These are phyloP conservation scores for Thalassiosira hispida DNA, from an alignment of 352 stramenopile species.

Conservation along the genomic window DNA sequence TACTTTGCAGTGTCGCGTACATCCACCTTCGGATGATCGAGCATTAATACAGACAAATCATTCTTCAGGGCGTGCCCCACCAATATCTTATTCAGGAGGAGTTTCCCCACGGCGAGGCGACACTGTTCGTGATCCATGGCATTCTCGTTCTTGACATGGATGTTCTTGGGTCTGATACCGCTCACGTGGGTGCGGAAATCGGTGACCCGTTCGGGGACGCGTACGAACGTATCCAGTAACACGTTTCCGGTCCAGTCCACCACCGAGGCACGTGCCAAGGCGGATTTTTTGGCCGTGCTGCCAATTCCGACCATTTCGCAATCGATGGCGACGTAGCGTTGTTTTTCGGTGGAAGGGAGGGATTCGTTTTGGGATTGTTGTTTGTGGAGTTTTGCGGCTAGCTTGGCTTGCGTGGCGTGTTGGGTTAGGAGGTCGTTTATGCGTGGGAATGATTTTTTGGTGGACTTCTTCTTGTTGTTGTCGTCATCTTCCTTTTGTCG, in stretches of 20 bases:
- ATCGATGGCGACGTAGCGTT: conserved; percentile 87
- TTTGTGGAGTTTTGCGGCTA: conserved; percentile 53
- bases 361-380: conserved; percentile 39
- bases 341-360: conserved; percentile 62
- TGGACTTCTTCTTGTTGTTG: conserved; percentile 45
- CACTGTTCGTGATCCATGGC: conserved; percentile 80
- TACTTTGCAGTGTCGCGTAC: conserved; percentile 90
- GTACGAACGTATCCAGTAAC: conserved; percentile 88
- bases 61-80: conserved; percentile 91
- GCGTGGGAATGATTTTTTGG: conserved; percentile 69
- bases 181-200: conserved; percentile 90
- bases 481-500: neutral
- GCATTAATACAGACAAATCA: conserved; percentile 88
- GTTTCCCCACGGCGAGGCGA: conserved; percentile 78
- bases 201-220: conserved; percentile 87
- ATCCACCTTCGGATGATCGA: conserved; percentile 85
- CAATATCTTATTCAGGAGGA: conserved; percentile 88
- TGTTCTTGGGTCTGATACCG: conserved; percentile 85
- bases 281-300: conserved; percentile 80
- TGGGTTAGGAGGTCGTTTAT: conserved; percentile 78
- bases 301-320: conserved; percentile 94
- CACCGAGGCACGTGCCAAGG: conserved; percentile 86
- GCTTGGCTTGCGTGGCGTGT: conserved; percentile 58
- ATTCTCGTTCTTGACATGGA: conserved; percentile 67
- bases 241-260: conserved; percentile 85